phyloP scores from a whole-genome alignment of 2,329 filamentous ascomycete species.

The Cytospora chrysosperma region DNA sequence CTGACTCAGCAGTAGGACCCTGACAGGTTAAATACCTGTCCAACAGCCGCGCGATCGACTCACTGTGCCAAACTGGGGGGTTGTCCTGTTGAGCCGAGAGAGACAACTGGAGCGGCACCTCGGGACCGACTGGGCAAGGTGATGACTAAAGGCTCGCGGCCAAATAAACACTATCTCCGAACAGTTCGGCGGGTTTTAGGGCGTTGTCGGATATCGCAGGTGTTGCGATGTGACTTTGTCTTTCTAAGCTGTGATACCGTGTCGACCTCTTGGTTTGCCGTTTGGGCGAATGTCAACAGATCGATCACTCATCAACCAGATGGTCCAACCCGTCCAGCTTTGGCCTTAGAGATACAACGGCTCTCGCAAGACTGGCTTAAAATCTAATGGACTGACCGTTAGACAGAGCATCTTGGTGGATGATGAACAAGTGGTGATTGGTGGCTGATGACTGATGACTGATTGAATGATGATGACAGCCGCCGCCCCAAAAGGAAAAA shows the following conservation, averaged over 20 bases:
- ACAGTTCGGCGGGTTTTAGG: not conserved
- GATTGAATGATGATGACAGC: not conserved
- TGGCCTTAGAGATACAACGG: not conserved
- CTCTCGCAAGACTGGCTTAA: not conserved
- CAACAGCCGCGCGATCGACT: not conserved
- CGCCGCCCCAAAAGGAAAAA: too few species aligned
- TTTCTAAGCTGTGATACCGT: not conserved
- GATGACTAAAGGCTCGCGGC: constrained; percentile 19
- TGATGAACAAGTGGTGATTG: not conserved
- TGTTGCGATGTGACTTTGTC: not conserved
- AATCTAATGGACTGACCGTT: not conserved
- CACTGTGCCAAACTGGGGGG: not conserved
- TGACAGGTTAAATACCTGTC: not conserved
- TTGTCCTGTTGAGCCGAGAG: not conserved
- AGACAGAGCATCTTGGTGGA: not conserved
- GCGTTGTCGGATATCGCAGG: not conserved
- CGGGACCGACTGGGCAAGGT: constrained; percentile 2
- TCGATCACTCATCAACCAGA: not conserved
- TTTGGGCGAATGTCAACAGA: not conserved
- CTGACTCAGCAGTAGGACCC: constrained; percentile 22
- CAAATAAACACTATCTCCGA: constrained; percentile 12
- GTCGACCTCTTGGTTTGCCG: not conserved
- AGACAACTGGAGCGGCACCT: not conserved
- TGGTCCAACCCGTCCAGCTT: not conserved
- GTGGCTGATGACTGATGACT: not conserved